Percentiles rank a stretch among this genome's conserved stretches.
Evolutionary conservation across 1,139 yeast species (phyloP).

Genomic region (Candida sp.): DNA sequence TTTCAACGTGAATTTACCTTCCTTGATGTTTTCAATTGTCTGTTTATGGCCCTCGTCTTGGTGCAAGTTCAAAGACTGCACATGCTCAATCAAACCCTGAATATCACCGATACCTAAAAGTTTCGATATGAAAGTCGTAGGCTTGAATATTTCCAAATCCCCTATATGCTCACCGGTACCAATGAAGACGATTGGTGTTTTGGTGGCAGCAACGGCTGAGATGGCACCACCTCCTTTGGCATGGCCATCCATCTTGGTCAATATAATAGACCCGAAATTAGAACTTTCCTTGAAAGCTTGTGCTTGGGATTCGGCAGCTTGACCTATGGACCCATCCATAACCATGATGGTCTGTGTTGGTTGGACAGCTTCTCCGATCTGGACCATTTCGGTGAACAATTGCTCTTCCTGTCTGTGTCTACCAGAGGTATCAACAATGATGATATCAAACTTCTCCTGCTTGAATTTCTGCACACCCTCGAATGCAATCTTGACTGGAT

Average conservation of each 20-base stretch:
- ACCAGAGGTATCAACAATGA: constrained; percentile 98
- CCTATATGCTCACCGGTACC: constrained; percentile 99
- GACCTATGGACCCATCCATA: constrained; percentile 97
- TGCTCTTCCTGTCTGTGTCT: constrained; percentile 96
- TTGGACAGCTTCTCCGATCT: constrained; percentile 81
- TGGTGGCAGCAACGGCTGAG: constrained; percentile 97
- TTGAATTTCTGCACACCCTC: constrained; percentile 95
- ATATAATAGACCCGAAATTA: constrained; percentile 92
- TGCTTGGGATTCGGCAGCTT: constrained; percentile 97
- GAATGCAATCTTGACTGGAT: constrained; percentile 89
- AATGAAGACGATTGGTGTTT: constrained; percentile 94
- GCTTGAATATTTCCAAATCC: constrained; percentile 91
- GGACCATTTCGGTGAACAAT: constrained; percentile 93
- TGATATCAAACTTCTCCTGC: constrained; percentile 89
- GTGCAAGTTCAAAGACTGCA: constrained; percentile 85
- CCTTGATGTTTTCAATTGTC: constrained; percentile 91
- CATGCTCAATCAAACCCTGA: constrained; percentile 93
- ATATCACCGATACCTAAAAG: constrained; percentile 95
- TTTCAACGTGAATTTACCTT: constrained; percentile 91
- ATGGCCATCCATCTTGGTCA: constrained; percentile 98
- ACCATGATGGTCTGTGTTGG: constrained; percentile 99
- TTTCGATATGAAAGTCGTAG: constrained; percentile 87
- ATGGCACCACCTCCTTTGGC: constrained; percentile 99
- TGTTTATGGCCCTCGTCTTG: constrained; percentile 72
- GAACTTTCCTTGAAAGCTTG: constrained; percentile 93